Base-by-base conservation (phyloP, 2,329 filamentous ascomycete species). In the Sporothrix inflata region DNA sequence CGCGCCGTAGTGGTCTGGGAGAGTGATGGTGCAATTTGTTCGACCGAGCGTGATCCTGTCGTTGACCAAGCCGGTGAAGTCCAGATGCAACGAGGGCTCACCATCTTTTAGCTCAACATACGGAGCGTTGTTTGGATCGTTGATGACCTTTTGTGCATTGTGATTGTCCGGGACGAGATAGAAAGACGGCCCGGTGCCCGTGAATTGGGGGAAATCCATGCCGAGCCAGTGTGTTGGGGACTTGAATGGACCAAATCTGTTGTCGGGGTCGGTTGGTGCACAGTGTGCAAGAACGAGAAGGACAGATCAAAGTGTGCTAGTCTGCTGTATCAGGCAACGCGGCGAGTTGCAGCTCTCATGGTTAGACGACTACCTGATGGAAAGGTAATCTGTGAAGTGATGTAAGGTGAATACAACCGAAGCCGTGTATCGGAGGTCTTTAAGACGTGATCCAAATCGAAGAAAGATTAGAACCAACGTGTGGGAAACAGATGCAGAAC, bases 1-100 rank as follows among this genome's bases (percentile, higher is more conserved):
- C 4, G 76, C 73, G 68, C 57, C 67, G 45, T 67, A 47, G 70
- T 11, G 14, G 11, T 78, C 74, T 3, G 77, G 76, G 1, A 79
- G 69, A 19, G 74, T 73, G 45, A 79, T 76, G 27, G 78, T 73
- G 53, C 73, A 69, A 3, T 73, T 72, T 11, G 42, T 38, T 5
- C 73, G 72, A 21, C 77, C 77, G 12, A 79, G 71, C 0, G 75
- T 76, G 61, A 72, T 75, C 0, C 14, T 11, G 9, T 63, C 49
- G 30, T 71, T 74, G 0, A 69, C 55, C 11, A 73, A 68, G 21
- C 74, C 73, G 40, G 72, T 70, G 55, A 78, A 77, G 55, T 38
- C 27, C 12, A 75, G 40, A 19, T 61, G 27, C 9, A 74, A 24
- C 1, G 60, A 61, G 6, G 21, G 5, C 14, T 19, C 27, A 4